Base-by-base conservation (phyloP, 2,329 filamentous ascomycete genomes). In the Fusarium proliferatum region DNA sequence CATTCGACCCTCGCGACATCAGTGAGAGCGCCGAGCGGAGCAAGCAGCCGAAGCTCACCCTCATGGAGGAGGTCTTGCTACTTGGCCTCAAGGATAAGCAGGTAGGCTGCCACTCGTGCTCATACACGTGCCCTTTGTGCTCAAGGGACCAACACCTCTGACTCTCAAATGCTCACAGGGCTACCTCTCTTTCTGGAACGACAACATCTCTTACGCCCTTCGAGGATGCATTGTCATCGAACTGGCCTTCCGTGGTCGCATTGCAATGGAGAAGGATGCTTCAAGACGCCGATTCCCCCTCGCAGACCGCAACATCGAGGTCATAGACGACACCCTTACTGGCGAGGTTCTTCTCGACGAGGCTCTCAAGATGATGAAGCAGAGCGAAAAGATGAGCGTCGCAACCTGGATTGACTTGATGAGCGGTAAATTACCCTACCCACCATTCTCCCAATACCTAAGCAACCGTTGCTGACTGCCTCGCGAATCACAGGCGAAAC, bases 331-430 rank as follows among this genome's bases (percentile, higher is more conserved):
- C 81, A 96, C 95, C 67, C 88, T 98, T 81, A 99, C 96, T 10
- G 96, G 96, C 77, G 96, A 99, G 86, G 96, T 98, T 74, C 89
- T 99, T 79, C 89, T 99, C 80, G 96, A 99, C 84, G 96, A 99
- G 87, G 94, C 96, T 67, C 87, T 99, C 80, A 99, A 99, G 88
- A 97, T 99, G 95, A 99, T 99, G 96, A 99, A 99, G 88, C 92
- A 94, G 78, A 98, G 95, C 84, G 96, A 99, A 87, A 98, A 97
- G 89, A 98, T 99, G 96, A 98, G 96, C 84, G 96, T 99, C 76
- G 96, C 94, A 87, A 94, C 94, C 51, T 99, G 96, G 96, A 98
- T 99, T 83, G 96, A 99, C 83, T 87, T 99, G 77, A 96, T 99
- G 95, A 98, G 95, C 83, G 96, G 96, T 98, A 90, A 72, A 46